Base-by-base conservation (phyloP, 2,329 filamentous ascomycete genomes). In the Chalaropsis thielavioides region DNA sequence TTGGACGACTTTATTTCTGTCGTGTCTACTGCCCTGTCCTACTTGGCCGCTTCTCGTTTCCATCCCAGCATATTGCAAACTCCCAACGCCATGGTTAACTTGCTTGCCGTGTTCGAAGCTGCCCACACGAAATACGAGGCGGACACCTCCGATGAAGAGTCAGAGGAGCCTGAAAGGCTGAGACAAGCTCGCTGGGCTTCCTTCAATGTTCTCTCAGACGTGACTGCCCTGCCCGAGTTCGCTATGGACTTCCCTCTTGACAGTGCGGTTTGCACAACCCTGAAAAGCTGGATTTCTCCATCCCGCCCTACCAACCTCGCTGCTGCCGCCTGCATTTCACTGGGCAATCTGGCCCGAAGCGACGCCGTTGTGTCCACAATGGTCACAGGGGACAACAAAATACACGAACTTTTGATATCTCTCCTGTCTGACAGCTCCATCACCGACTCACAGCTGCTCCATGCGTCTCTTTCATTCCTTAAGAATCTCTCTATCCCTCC, bases 401-500 rank as follows among this genome's bases (percentile, higher is more conserved):
- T 75, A 3, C 76, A 78, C 65, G 70, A 76, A 7, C 76, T 79
- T 0, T 74, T 86, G 1, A 71, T 79, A 59, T 65, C 71, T 0
- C 71, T 82, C 17, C 73, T 86, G 22, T 71, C 75, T 8, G 72
- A 79, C 31, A 69, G 74, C 0, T 69, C 72, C 8, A 71, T 78
- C 49, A 72, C 69, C 7, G 76, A 80, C 67, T 71, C 77, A 0
- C 81, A 84, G 67, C 78, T 84, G 17, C 75, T 83, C 0, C 83
- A 86, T 70, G 77, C 82, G 1, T 74, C 77, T 1, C 75, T 87
- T 19, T 80, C 82, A 7, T 85, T 85, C 69, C 78, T 86, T 67
- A 86, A 85, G 72, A 87, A 87, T 71, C 79, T 87, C 8, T 81
- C 83, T 31, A 82, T 87, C 62, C 81, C 83, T 0, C 65, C 73